Evolutionary conservation across 352 stramenopile genomes (phyloP), one percentile per base, ranked within the genome.

Genomic region (Saprolegnia parasitica): DNA sequence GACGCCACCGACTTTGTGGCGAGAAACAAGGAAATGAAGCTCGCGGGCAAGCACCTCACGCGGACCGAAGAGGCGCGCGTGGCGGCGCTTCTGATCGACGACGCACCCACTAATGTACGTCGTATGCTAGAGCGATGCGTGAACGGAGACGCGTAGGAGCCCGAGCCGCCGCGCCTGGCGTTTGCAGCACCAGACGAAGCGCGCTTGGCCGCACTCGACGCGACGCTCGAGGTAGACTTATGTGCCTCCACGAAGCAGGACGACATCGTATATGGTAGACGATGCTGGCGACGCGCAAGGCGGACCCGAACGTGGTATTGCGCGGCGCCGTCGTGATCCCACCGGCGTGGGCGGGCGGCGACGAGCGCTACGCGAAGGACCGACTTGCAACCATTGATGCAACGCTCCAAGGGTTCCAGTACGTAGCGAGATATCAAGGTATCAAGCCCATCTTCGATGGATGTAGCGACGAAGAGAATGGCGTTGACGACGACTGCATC

Each of bases 11-110:
- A 70, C 32, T 70, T 70, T 21, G 52, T 70, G 0, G 1, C 42
- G 1, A 8, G 39, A 8, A 70, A 70, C 54, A 70, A 61, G 24
- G 46, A 70, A 47, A 62, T 70, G 46, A 70, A 70, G 23, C 18
- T 42, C n/a, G 63, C 63, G 24, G 63, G 63, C 6, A 62, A 52
- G 16, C 42, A 39, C 20, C 26, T 70, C 4, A 70, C 63, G 26
- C 24, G 46, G 1, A 15, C 23, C 13, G 63, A 70, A 47, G 63
- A 52, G 18, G 26, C 46, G 32, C 63, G 63, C 6, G 45, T 63
- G 20, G 49, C 49, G 13, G 9, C 5, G 11, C 40, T 70, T 4
- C 42, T 70, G 0, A 1, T 37, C 9, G 9, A 42, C 21, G 29
- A n/a, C 40, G 42, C 8, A 4, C 16, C 1, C 50, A 50, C 10